Evolutionary conservation across 257 asterid genomes (phyloP).

Genomic region (Echites panduratus): DNA sequence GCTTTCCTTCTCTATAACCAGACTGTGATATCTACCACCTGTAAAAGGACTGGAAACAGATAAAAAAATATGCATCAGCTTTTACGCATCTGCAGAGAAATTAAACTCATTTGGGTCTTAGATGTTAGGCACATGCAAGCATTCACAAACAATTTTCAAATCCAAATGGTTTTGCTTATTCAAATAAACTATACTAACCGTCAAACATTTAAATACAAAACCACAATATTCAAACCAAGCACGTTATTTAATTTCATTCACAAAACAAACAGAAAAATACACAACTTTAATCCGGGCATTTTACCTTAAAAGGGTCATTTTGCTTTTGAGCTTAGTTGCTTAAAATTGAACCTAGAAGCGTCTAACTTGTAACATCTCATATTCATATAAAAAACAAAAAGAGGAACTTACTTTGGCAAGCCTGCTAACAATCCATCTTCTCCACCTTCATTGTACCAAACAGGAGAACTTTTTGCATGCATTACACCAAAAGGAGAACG

Average conservation of each 20-base stretch:
- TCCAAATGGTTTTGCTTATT: no score
- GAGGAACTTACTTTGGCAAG: slow-evolving; percentile 66
- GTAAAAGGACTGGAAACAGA: slow-evolving; percentile 68
- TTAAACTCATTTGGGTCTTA: neutral
- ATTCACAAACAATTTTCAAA: neutral
- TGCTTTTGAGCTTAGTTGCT: no score
- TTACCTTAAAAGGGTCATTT: no score
- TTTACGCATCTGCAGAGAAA: neutral
- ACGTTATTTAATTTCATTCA: no score
- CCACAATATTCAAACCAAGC: no score
- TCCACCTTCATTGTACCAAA: slow-evolving; percentile 77
- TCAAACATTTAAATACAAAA: no score
- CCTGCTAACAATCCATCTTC: slow-evolving; percentile 90
- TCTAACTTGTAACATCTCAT: no score
- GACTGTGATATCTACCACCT: slow-evolving; percentile 96
- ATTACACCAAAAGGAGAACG: slow-evolving; percentile 87
- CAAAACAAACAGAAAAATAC: no score
- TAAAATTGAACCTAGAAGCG: no score
- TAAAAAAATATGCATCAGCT: neutral
- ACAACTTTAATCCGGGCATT: no score
- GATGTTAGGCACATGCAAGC: neutral
- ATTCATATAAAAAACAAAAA: neutral
- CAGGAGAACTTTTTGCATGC: slow-evolving; percentile 92
- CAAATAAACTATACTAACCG: no score
- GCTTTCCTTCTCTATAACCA: slow-evolving; percentile 78